These are phyloP conservation scores for Plasmodium vivax DNA, from an alignment of 169 alveolate species.

Conservation along the genomic window DNA sequence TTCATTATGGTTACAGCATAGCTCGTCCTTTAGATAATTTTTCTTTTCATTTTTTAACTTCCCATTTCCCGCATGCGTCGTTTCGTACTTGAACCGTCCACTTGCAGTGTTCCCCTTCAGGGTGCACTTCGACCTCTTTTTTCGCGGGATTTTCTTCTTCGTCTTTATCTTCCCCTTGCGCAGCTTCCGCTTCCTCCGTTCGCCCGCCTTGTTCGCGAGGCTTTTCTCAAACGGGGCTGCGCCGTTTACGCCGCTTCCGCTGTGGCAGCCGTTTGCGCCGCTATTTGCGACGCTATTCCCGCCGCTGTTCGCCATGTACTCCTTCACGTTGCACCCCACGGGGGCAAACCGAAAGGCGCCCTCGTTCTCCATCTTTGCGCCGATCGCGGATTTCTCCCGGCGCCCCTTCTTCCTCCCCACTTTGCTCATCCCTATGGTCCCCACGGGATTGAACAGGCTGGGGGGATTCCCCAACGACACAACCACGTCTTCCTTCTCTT, in stretches of 20 bases:
- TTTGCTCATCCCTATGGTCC: background rate
- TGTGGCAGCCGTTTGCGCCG: too few species aligned
- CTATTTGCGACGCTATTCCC: background rate
- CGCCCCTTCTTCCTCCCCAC: background rate
- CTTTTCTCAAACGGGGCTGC: background rate
- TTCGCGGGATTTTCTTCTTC: background rate
- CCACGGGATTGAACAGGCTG: background rate
- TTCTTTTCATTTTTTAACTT: slow-evolving; percentile 3
- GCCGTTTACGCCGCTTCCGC: background rate
- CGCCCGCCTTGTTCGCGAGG: background rate
- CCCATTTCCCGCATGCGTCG: background rate
- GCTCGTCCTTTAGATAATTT: background rate
- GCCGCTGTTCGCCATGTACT: background rate
- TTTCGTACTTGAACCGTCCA: background rate
- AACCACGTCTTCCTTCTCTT: background rate
- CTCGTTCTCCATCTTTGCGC: background rate
- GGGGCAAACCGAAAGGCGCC: background rate
- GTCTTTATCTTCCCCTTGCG: background rate
- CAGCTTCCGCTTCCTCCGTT: background rate
- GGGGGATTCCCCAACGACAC: background rate
- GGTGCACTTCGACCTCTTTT: background rate
- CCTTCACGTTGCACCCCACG: background rate
- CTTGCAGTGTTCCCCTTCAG: background rate
- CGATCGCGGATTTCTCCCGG: background rate
- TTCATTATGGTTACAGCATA: background rate